A percentile compares a stretch with the other conserved stretches of the same genome.
phyloP scores from a whole-genome alignment of 2,329 filamentous ascomycete genomes.

The Chlorencoelia australis region DNA sequence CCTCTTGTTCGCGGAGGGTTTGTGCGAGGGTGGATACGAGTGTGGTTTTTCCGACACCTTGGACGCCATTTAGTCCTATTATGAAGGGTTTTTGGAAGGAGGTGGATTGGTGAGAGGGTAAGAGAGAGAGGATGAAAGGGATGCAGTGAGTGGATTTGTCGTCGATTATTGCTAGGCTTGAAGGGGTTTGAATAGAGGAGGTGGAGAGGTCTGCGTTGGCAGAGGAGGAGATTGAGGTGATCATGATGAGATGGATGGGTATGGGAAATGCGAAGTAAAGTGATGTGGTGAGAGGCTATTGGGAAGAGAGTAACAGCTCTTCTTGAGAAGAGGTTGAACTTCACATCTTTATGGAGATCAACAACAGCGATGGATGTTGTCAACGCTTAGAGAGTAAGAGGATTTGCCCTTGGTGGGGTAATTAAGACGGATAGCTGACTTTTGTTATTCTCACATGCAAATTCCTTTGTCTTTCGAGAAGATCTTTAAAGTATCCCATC shows the following conservation, averaged over 20 bases:
- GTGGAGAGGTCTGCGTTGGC: neutral
- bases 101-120: conserved; percentile 39
- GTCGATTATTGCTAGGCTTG: conserved; percentile 48
- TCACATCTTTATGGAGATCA: too few relatives aligned
- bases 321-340: too few relatives aligned
- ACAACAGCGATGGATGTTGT: too few relatives aligned
- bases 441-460: too few relatives aligned
- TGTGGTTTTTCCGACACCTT: conserved; percentile 88
- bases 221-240: neutral
- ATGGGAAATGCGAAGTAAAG: too few relatives aligned
- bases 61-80: conserved; percentile 81
- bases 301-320: too few relatives aligned
- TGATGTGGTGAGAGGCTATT: too few relatives aligned
- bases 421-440: too few relatives aligned
- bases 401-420: too few relatives aligned
- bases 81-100: conserved; percentile 52
- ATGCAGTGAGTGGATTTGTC: conserved; percentile 72
- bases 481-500: too few relatives aligned
- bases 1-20: conserved; percentile 41
- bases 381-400: too few relatives aligned
- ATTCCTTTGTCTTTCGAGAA: too few relatives aligned
- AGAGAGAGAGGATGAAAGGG: conserved; percentile 59
- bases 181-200: neutral
- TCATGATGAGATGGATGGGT: neutral
- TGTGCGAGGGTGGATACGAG: conserved; percentile 57